Evolutionary conservation across 2,329 filamentous ascomycete species (phyloP).

Genomic region (Xylaria polymorpha): DNA sequence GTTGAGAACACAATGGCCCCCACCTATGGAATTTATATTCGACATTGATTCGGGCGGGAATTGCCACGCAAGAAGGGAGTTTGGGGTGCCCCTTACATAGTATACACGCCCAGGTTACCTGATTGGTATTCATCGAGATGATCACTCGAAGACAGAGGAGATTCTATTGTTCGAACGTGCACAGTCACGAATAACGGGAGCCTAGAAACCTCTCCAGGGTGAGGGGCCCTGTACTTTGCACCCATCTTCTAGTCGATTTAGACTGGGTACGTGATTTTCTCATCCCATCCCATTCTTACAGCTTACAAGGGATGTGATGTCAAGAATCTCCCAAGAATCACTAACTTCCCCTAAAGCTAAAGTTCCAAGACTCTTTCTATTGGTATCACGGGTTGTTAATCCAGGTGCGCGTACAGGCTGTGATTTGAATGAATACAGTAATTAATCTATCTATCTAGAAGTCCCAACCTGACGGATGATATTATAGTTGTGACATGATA

Average conservation of each 20-base stretch:
- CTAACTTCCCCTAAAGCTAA: neutral
- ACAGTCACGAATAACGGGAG: neutral
- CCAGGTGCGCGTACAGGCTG: too few relatives aligned
- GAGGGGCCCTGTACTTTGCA: neutral
- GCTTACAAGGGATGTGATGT: neutral
- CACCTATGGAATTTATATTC: neutral
- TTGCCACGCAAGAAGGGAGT: neutral
- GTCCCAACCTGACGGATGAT: neutral
- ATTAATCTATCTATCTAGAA: conserved; percentile 1
- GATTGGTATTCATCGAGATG: neutral
- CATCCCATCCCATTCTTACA: neutral
- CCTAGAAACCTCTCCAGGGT: neutral
- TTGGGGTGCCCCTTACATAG: neutral
- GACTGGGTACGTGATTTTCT: neutral
- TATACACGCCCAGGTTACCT: neutral
- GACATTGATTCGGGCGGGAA: neutral
- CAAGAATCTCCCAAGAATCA: neutral
- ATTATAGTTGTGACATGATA: neutral
- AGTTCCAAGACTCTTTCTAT: neutral
- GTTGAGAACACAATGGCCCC: neutral
- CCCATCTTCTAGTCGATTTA: neutral
- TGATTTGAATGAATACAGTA: neutral
- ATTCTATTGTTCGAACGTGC: neutral
- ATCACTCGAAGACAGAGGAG: neutral
- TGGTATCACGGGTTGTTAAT: neutral